Conservation (phyloP, 306 rosid genomes). For the Cicer arietinum region DNA sequence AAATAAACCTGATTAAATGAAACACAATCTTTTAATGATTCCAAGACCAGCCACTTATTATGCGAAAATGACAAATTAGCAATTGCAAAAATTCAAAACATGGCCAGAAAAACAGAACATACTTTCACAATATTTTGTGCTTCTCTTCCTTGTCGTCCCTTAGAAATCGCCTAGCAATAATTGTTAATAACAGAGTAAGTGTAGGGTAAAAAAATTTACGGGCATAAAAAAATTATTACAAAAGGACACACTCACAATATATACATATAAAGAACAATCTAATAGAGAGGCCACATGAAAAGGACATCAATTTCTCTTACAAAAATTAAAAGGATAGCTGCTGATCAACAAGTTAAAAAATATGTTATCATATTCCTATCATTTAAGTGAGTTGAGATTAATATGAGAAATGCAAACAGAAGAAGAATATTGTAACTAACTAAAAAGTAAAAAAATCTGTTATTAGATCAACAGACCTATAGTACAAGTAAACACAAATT, state of each 20-base stretch:
- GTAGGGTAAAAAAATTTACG: not conserved
- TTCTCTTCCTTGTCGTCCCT: slow-evolving; percentile 94
- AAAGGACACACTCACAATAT: not conserved
- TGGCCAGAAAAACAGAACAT: slow-evolving; percentile 40
- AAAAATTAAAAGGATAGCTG: not conserved
- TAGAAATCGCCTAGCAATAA: slow-evolving; percentile 72
- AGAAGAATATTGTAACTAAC: slow-evolving; percentile 7
- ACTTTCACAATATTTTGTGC: slow-evolving; percentile 92
- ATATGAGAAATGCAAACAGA: slow-evolving; percentile 18
- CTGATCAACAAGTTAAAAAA: not conserved
- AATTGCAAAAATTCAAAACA: slow-evolving; percentile 20
- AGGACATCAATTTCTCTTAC: not conserved
- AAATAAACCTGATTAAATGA: slow-evolving; percentile 68
- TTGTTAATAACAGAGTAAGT: slow-evolving; percentile 18
- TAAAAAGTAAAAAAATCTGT: not conserved
- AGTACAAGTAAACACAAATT: not conserved
- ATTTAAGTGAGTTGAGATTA: not conserved
- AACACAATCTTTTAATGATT: slow-evolving; percentile 5
- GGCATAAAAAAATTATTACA: not conserved
- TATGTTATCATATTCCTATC: not conserved
- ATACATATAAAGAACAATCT: not conserved
- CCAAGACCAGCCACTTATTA: not conserved
- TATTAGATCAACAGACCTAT: not conserved
- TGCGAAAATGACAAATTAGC: slow-evolving; percentile 32
- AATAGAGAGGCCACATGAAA: slow-evolving; percentile 16